Conservation (phyloP, 495 filamentous ascomycete genomes). For the Penicillium crystallinum region DNA sequence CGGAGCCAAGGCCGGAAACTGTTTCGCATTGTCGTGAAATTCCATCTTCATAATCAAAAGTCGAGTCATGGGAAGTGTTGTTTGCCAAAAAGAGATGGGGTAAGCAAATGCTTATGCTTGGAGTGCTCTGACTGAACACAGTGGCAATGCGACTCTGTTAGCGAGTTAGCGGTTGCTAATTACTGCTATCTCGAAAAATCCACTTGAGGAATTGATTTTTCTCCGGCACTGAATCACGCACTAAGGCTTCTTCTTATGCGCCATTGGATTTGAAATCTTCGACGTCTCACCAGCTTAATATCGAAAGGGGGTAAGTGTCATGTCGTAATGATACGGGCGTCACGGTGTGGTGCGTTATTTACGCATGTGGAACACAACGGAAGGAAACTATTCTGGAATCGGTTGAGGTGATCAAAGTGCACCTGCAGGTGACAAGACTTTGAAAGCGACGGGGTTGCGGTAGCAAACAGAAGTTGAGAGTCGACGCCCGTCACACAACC, state of each 20-base stretch:
- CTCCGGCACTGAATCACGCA: background rate
- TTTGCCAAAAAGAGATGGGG: background rate
- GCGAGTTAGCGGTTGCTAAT: background rate
- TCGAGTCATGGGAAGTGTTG: background rate
- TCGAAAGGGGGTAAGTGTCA: background rate
- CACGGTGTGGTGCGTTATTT: conserved; percentile 3
- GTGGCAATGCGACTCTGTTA: background rate
- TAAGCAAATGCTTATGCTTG: no score
- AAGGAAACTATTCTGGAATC: conserved; percentile 3
- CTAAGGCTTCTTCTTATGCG: background rate
- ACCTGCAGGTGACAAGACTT: conserved; percentile 13
- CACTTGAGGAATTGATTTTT: background rate
- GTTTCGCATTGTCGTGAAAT: conserved; percentile 19
- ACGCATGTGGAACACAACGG: background rate
- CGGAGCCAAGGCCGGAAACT: conserved; percentile 30
- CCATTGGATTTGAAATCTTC: background rate
- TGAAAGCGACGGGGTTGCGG: conserved; percentile 2
- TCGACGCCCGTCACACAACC: conserved; percentile 18
- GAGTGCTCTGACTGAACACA: background rate
- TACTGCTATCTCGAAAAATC: background rate
- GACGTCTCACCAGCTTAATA: background rate
- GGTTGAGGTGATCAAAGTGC: conserved; percentile 1
- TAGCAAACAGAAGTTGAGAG: conserved; percentile 13
- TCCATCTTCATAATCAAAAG: conserved; percentile 17
- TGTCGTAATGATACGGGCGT: background rate